These are phyloP conservation scores for Zangia roseola DNA, from an alignment of 768 basidiomycete genomes.

Conservation along the genomic window DNA sequence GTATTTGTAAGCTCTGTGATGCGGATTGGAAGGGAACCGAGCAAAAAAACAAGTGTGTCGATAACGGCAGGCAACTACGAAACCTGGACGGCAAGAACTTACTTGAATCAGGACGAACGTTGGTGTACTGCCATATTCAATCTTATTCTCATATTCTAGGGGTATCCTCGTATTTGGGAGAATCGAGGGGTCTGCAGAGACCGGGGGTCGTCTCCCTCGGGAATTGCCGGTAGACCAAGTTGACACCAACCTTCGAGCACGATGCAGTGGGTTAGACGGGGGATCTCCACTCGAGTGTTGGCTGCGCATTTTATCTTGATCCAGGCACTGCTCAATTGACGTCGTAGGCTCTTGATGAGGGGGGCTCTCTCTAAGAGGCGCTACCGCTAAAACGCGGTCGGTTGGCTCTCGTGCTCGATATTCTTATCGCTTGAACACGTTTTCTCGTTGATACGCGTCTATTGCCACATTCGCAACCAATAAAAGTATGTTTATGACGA, in stretches of 20 bases:
- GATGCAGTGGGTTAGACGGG: no score
- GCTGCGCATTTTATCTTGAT: constrained; percentile 14
- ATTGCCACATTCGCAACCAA: not conserved
- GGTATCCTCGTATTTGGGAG: constrained; percentile 4
- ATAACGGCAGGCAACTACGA: constrained; percentile 19
- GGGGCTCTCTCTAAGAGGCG: constrained; percentile 5
- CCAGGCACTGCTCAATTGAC: constrained; percentile 13
- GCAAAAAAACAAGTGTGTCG: not conserved
- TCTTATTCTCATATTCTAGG: constrained; percentile 3
- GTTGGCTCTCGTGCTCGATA: constrained; percentile 12
- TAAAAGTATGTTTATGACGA: constrained; percentile 3
- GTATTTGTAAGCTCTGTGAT: constrained; percentile 7
- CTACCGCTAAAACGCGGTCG: constrained; percentile 13
- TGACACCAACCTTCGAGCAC: no score
- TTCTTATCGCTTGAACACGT: constrained; percentile 10
- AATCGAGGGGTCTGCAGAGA: constrained; percentile 4
- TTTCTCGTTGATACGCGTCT: constrained; percentile 8
- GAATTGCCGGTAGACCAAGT: constrained; percentile 14
- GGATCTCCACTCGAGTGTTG: not conserved
- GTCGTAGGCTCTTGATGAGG: no score
- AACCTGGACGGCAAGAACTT: constrained; percentile 12
- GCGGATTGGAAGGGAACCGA: not conserved
- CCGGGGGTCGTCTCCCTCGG: constrained; percentile 15
- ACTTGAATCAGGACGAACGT: constrained; percentile 23
- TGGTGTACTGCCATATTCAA: constrained; percentile 20